Conservation (phyloP, 768 basidiomycete species). For the Fomitopsis pulvina region DNA sequence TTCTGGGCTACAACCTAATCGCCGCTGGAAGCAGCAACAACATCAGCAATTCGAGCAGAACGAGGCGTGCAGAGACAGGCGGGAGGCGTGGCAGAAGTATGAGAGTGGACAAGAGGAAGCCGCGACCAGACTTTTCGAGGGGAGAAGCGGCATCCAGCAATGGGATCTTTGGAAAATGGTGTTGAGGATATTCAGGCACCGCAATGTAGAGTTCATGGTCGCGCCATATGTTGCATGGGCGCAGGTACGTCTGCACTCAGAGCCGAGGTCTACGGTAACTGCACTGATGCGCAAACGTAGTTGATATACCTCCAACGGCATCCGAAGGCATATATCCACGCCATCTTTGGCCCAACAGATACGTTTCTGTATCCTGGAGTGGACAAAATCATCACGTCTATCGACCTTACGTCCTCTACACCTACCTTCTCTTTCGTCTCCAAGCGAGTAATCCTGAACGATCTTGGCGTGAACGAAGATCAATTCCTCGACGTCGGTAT, state of each 20-base stretch:
- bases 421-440: slow-evolving; percentile 82
- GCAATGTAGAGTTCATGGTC: slow-evolving; percentile 93
- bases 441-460: slow-evolving; percentile 65
- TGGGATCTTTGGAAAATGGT: slow-evolving; percentile 96
- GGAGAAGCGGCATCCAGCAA: slow-evolving; percentile 59
- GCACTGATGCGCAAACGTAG: slow-evolving; percentile 35
- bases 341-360: slow-evolving; percentile 89
- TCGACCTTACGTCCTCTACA: slow-evolving; percentile 64
- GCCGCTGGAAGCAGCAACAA: slow-evolving; percentile 60
- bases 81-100: slow-evolving; percentile 90
- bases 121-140: slow-evolving; percentile 80
- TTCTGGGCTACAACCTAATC: slow-evolving; percentile 77
- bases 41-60: slow-evolving; percentile 40
- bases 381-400: slow-evolving; percentile 83
- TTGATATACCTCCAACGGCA: slow-evolving; percentile 94
- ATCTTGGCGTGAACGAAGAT: slow-evolving; percentile 67
- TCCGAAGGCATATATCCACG: slow-evolving; percentile 88
- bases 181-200: slow-evolving; percentile 85
- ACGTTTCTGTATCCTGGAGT: slow-evolving; percentile 82
- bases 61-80: slow-evolving; percentile 69
- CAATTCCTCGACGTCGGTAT: slow-evolving; percentile 94
- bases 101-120: slow-evolving; percentile 89
- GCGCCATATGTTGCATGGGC: slow-evolving; percentile 96
- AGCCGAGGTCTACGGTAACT: not conserved
- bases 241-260: slow-evolving; percentile 56